Conservation (phyloP, 106 monocot species). For the Phalaenopsis aphrodite region DNA sequence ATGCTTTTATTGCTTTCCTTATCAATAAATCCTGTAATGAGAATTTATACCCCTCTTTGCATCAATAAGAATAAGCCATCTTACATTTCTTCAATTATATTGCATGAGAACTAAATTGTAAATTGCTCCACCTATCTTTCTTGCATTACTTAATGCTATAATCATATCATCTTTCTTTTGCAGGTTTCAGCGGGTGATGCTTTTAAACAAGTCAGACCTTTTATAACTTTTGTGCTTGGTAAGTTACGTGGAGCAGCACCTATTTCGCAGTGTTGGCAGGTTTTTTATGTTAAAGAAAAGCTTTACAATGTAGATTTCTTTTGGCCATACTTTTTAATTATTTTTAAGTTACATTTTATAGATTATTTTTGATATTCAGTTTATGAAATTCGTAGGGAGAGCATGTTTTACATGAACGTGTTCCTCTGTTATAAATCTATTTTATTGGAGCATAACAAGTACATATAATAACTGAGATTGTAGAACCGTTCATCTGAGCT, state of each 20-base stretch:
- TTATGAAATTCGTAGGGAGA: background rate
- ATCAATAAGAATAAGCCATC: too few relatives aligned
- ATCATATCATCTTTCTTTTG: background rate
- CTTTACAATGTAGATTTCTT: background rate
- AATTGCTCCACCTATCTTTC: background rate
- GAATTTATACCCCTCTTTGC: too few relatives aligned
- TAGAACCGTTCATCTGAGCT: background rate
- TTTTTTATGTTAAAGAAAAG: background rate
- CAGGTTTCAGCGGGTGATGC: background rate
- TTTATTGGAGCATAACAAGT: background rate
- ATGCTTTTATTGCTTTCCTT: too few relatives aligned
- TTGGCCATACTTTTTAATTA: background rate
- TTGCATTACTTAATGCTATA: background rate
- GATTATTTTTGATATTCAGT: background rate
- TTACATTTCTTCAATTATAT: background rate
- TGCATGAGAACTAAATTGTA: slow-evolving; percentile 2
- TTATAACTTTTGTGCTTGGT: slow-evolving; percentile 9
- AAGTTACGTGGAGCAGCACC: background rate
- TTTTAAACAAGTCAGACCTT: slow-evolving; percentile 3
- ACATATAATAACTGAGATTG: background rate
- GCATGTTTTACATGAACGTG: background rate
- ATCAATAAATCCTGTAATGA: too few relatives aligned
- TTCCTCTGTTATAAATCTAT: background rate
- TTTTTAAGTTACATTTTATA: background rate
- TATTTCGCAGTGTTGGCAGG: background rate